Evolutionary conservation across 345 rosid species (phyloP), one percentile per base, ranked within the genome.

Genomic region (Acer yangbiense): DNA sequence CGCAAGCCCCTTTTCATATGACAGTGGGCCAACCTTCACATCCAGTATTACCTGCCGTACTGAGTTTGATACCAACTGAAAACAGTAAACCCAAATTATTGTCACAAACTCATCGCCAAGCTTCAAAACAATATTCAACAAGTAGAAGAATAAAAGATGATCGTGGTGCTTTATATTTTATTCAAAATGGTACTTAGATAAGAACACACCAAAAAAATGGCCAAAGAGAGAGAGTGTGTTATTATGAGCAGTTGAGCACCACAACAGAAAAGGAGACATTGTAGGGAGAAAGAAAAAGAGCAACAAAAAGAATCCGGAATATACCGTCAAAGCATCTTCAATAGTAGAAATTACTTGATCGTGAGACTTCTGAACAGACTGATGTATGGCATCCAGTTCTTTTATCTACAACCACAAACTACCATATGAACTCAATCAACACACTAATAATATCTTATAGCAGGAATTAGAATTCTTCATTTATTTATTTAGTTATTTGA

Each of bases 11-110:
- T 88, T 91, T 81, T 94, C 99, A 85, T 85, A 87, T 73, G 81
- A 84, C 55, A 95, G 99, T 41, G 98, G 98, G 62, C 99, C 97
- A 18, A 94, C 92, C 86, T 96, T 96, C n/a, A 89, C 97, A 80
- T 96, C 99, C 54, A 96, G 85, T 80, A 96, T 86, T 81, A 94
- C 95, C 85, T 61, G 85, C 71, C 61, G 83, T 65, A 94, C 95
- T 73, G 99, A 92, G 82, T 72, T 81, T 74, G 97, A 94, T 83
- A 96, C 76, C 65, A 83, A 71, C 99, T 93, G 76, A 60, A 58
- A 76, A 81, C 46, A 69, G 16, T 67, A 60, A 60, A 60, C 73
- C 73, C 4, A 68, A 32, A 29, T 65, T 65, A 82, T 25, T 43
- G 69, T 80, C 68, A 85, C 27, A 27, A 80, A 73, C 69, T 69